Evolutionary conservation across 1,284 basidiomycete genomes (phyloP), one percentile per base, ranked within the genome.

Genomic region (Austroboletus niveus): DNA sequence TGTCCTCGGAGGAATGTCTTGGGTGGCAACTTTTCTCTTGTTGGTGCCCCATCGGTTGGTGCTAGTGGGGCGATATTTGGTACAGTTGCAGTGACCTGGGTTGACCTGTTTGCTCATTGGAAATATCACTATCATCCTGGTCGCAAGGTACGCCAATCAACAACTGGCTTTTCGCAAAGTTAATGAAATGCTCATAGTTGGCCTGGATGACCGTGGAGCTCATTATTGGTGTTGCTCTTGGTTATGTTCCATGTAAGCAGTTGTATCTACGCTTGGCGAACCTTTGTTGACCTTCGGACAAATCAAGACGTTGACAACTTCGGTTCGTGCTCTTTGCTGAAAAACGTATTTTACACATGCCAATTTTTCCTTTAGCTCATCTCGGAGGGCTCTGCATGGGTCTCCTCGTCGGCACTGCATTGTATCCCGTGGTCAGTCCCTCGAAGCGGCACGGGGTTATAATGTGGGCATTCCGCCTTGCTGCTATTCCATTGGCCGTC

Each of bases 31-130:
- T 94, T 98, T 67, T 78, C 92, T 1, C 73, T 97, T 15, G 87
- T 94, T 4, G 94, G 92, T 15, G 75, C 87, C n/a, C 94, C 95
- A 0, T 92, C 91, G n/a, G 79, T 94, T 1, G 96, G 96, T 42
- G 96, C 95, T 1, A 90, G 87, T 60, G 94, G 96, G 8, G 93
- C 94, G 1, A 92, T 98, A 50, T 97, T 98, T 55, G 94, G 94
- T 3, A 92, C 91, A 34, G 80, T 95, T 52, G 93, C 90, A 3
- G 90, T 93, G 20, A 84, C 83, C 20, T 90, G 88, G 80, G 86
- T 97, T 2, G 96, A 99, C 66, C 73, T 99, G 31, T 77, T 92
- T 45, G 85, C 94, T 27, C 96, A 99, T 64, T 98, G 95, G 95
- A 81, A 84, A 61, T 89, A 94, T 63, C 85, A 93, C 46, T 84